Percentiles rank a stretch among this genome's conserved stretches.
Conservation (phyloP, 192 early-diverging fungal species). For the Chytriomyces sp. region DNA sequence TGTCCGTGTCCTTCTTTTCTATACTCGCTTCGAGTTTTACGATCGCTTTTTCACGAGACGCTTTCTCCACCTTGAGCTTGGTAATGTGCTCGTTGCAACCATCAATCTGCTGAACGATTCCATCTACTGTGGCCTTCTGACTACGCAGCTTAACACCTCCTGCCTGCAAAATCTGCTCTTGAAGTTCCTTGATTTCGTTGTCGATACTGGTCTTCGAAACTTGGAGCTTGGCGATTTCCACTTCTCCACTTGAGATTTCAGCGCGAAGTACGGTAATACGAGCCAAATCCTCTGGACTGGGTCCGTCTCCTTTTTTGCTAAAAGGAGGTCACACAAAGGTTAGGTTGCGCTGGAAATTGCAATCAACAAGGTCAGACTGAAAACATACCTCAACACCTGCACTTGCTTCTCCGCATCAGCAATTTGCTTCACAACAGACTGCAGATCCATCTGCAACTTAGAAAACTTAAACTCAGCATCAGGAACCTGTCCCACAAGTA, state of each 20-base stretch:
- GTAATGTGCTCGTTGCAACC: constrained; percentile 67
- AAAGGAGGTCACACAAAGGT: not conserved
- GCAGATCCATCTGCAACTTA: constrained; percentile 75
- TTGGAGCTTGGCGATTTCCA: constrained; percentile 35
- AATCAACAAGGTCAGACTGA: not conserved
- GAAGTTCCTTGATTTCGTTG: constrained; percentile 75
- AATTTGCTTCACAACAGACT: constrained; percentile 65
- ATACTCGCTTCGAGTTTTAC: constrained; percentile 68
- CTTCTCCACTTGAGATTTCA: constrained; percentile 9
- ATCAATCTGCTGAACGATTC: constrained; percentile 76
- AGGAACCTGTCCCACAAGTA: constrained; percentile 39
- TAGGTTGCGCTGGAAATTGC: not conserved
- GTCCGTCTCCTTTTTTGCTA: constrained; percentile 35
- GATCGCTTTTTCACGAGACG: constrained; percentile 75
- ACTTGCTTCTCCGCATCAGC: constrained; percentile 70
- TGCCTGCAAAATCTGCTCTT: constrained; percentile 87
- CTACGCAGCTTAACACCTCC: constrained; percentile 85
- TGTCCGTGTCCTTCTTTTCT: constrained; percentile 64
- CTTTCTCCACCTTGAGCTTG: constrained; percentile 71
- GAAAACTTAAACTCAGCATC: constrained; percentile 62
- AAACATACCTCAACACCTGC: constrained; percentile 53
- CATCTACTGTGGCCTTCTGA: constrained; percentile 85
- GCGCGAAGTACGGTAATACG: constrained; percentile 48
- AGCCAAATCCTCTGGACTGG: constrained; percentile 44
- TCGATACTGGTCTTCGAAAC: constrained; percentile 67